Evolutionary conservation across 371 early-diverging fungal species (phyloP).

Genomic region (Zopfochytrium polystomum): DNA sequence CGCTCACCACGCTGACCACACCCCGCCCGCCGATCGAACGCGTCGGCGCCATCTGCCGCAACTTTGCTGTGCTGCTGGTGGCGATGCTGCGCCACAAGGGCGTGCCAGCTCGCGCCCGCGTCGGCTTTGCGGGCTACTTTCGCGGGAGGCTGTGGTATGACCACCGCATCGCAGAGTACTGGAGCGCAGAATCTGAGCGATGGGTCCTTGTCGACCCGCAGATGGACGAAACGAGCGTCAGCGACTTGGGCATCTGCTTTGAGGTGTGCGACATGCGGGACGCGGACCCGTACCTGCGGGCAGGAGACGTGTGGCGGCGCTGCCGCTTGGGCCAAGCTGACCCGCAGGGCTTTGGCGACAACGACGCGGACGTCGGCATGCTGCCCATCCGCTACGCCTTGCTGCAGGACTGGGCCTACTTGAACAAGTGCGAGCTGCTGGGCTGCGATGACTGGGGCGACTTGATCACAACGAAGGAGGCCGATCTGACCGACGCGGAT

Average conservation of each 20-base stretch:
- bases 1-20: not conserved
- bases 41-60: not conserved
- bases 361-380: no score
- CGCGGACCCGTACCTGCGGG: not conserved
- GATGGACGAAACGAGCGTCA: no score
- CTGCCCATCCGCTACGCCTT: not conserved
- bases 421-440: slow-evolving; percentile 3
- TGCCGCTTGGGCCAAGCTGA: not conserved
- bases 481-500: not conserved
- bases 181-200: not conserved
- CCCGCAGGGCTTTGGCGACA: not conserved
- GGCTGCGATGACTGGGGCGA: slow-evolving; percentile 3
- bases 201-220: slow-evolving; percentile 5
- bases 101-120: slow-evolving; percentile 4
- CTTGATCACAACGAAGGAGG: not conserved
- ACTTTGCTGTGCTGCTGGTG: not conserved
- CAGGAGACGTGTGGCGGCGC: not conserved
- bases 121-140: slow-evolving; percentile 3
- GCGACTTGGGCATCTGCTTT: not conserved
- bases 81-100: not conserved
- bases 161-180: slow-evolving; percentile 1
- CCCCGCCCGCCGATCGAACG: not conserved
- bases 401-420: not conserved
- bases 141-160: not conserved
- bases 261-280: not conserved